Evolutionary conservation across 2,329 filamentous ascomycete species (phyloP), one percentile per base, ranked within the genome.

Genomic region (Pseudogymnoascus sp.): DNA sequence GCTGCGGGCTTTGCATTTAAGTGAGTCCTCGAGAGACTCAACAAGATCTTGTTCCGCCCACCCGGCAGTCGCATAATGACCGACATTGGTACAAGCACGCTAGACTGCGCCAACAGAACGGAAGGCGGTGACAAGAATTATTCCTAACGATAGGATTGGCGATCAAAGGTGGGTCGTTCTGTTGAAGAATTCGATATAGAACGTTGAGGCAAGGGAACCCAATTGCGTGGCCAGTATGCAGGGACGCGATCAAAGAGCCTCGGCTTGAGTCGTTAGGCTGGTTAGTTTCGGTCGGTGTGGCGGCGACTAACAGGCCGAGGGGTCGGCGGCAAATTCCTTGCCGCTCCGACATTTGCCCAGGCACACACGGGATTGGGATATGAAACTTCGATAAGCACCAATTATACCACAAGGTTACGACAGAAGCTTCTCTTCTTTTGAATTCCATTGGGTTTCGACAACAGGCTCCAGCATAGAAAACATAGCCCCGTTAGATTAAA

Each of bases 151-250:
- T 8, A 33, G 25, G 28, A 55, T 55, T 55, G 23, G 28, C 23
- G n/a, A 19, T 55, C 41, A 14, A 12, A 14, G 28, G 49, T 55
- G 49, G 49, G 49, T 55, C 49, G 28, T 19, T 12, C 49, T 55
- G 28, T 19, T 55, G 49, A 55, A 55, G 23, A 55, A 55, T 55
- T 33, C n/a, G 23, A 25, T 19, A 28, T 55, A 55, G 49, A 55
- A 33, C 28, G 49, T 55, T 55, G 49, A 55, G 49, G 49, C 28
- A 55, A 25, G 49, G 28, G 28, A 12, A 22, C n/a, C 28, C 49
- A 55, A 55, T 55, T 35, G 49, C 49, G 49, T 55, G 49, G 49
- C 49, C 49, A 55, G 30, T 19, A 52, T 30, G 49, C 25, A 55
- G 49, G 49, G 49, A 55, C 49, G 49, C 28, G 49, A 12, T 19